Base-by-base conservation (phyloP, 2,329 filamentous ascomycete genomes). In the Trichophyton mentagrophytes region DNA sequence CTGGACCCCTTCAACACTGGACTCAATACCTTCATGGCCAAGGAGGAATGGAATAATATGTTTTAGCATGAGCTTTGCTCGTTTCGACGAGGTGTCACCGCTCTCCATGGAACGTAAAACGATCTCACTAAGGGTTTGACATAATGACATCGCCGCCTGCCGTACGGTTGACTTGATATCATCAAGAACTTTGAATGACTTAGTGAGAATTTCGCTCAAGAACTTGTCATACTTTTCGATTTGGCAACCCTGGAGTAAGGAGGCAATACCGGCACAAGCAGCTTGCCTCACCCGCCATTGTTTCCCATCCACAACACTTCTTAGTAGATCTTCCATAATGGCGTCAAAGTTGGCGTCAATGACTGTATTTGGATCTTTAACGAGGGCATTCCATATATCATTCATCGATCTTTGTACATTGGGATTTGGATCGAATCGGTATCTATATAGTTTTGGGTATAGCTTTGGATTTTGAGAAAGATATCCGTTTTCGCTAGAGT, bases 391-490 rank as follows among this genome's bases (percentile, higher is more conserved):
- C 93, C 93, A 99, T 65, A 99, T 97, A 64, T 95, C 90, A 61
- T 95, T 91, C 93, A 99, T 99, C 0, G 92, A 96, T 56, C 85
- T 82, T 70, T 92, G 89, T 11, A 97, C 93, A 65, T 95, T 96
- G 1, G 85, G 81, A 69, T 96, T 97, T 0, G 93, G 93, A 72
- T 99, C 93, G 64, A 97, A 97, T 57, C 90, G 82, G 73, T 97
- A 99, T 56, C 93, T 84, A 74, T 87, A 99, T 1, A 99, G 82
- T 74, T 96, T 97, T 0, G 91, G 90, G 68, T 96, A 97, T 15
- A 99, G 82, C 71, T 95, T 96, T 0, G 91, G 90, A 67, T 97
- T 95, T 62, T 93, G 82, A 0, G 82, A 77, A n/a, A 87, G 74
- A 68, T 85, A 86, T 1, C 82, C 82, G 66, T 84, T 80, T 13